Evolutionary conservation across 139 green algal species (phyloP), one percentile per base, ranked within the genome.

Genomic region (Klebsormidium nitens): DNA sequence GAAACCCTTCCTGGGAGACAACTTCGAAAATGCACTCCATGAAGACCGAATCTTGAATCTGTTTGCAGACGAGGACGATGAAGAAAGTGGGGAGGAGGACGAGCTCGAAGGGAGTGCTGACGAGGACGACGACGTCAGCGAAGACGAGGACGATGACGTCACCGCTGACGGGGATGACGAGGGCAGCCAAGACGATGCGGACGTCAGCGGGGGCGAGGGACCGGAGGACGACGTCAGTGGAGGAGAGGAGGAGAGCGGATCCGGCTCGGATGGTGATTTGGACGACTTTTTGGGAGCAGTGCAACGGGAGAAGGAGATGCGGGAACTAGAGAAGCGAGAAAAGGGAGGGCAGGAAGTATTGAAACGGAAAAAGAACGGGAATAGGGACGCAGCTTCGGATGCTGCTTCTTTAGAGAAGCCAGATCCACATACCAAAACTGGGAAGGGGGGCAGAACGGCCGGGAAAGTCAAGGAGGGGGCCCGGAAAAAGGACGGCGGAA

Each of bases 21-120:
- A n/a, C n/a, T n/a, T n/a, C n/a, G n/a, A n/a, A n/a, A n/a, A n/a
- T n/a, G n/a, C n/a, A n/a, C n/a, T n/a, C n/a, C n/a, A n/a, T n/a
- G n/a, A n/a, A n/a, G n/a, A n/a, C n/a, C n/a, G n/a, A n/a, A n/a
- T n/a, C n/a, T n/a, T n/a, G n/a, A n/a, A n/a, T n/a, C n/a, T n/a
- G n/a, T n/a, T n/a, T n/a, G n/a, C n/a, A 14, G 52, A 63, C 31
- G 56, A 36, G 56, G 56, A 38, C 31, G 56, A 63, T 17, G 28
- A 29, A 39, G 52, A 29, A 29, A 3, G 56, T 2, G 59, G 36
- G 35, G 42, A 63, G 5, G 69, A 80, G 35, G 72, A 72, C 3
- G 85, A 76, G 2, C 79, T 75, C 37, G 80, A 79, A 37, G 50
- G 57, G 8, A 17, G 72, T 31, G 72, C 70, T 3, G 57, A 64